These are phyloP conservation scores for Trichocladium uniseriatum DNA, from an alignment of 495 filamentous ascomycete species.

Conservation along the genomic window DNA sequence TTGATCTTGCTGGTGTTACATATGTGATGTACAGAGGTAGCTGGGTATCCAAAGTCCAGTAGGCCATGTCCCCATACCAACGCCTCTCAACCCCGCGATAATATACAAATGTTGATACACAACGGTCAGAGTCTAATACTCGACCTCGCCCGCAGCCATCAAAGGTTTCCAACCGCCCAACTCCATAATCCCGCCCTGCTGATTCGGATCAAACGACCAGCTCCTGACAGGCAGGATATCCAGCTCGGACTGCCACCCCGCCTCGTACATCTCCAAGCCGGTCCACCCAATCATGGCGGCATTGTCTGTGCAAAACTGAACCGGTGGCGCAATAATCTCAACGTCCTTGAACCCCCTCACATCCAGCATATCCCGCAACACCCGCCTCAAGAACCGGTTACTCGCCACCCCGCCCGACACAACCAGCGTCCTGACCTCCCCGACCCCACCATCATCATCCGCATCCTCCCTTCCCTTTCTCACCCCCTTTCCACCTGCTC, in stretches of 20 bases:
- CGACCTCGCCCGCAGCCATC: too few relatives aligned
- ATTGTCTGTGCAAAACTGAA: constrained; percentile 79
- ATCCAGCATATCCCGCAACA: constrained; percentile 55
- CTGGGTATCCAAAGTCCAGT: neutral
- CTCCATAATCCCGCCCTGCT: neutral
- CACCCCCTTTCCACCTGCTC: too few relatives aligned
- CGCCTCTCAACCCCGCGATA: too few relatives aligned
- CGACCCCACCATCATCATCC: too few relatives aligned
- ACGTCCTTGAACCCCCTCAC: constrained; percentile 53
- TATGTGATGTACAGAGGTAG: neutral
- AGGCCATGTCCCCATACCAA: too few relatives aligned
- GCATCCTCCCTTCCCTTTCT: too few relatives aligned
- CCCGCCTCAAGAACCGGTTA: constrained; percentile 63
- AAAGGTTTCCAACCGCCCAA: neutral
- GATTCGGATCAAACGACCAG: constrained; percentile 61
- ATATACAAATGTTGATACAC: neutral
- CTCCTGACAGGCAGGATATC: constrained; percentile 51
- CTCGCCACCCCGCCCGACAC: constrained; percentile 84
- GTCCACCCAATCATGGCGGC: constrained; percentile 98
- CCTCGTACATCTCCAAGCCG: constrained; percentile 83
- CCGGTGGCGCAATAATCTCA: constrained; percentile 62
- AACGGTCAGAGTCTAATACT: too few relatives aligned
- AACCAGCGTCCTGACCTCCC: constrained; percentile 52
- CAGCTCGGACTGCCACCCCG: constrained; percentile 57
- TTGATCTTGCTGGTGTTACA: neutral